A percentile compares a stretch with the other conserved stretches of the same genome.
phyloP scores from a whole-genome alignment of 31 red algal genomes.

The Odonthalia washingtoniensis region DNA sequence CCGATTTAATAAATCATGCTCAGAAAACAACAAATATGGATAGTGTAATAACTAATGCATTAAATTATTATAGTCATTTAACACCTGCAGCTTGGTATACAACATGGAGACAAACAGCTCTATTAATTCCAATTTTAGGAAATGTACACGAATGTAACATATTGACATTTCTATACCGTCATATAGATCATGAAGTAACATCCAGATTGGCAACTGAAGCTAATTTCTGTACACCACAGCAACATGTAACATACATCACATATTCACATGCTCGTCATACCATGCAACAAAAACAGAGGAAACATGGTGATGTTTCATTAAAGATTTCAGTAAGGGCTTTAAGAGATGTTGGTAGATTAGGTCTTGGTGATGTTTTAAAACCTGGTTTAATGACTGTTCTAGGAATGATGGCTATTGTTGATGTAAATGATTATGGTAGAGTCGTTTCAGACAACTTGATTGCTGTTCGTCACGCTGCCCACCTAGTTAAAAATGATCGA shows the following conservation, averaged over 20 bases:
- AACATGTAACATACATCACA: background rate
- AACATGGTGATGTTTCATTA: background rate
- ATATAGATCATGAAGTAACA: background rate
- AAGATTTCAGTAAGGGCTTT: background rate
- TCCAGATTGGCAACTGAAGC: background rate
- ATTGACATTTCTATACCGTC: background rate
- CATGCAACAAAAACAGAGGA: background rate
- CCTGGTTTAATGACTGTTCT: background rate
- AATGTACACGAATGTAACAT: background rate
- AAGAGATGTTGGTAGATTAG: background rate
- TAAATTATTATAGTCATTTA: background rate
- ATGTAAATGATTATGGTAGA: background rate
- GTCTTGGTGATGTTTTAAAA: background rate
- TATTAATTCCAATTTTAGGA: background rate
- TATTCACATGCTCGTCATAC: background rate
- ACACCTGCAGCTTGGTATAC: background rate
- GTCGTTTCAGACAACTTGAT: background rate
- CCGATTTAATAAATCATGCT: background rate
- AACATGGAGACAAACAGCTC: background rate
- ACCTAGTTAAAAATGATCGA: background rate
- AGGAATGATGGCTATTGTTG: background rate
- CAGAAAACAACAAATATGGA: background rate
- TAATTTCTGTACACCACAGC: background rate
- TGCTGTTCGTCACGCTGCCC: too few relatives aligned
- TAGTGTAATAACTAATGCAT: background rate